Evolutionary conservation across 768 basidiomycete genomes (phyloP).

Genomic region (Mycena filopes): DNA sequence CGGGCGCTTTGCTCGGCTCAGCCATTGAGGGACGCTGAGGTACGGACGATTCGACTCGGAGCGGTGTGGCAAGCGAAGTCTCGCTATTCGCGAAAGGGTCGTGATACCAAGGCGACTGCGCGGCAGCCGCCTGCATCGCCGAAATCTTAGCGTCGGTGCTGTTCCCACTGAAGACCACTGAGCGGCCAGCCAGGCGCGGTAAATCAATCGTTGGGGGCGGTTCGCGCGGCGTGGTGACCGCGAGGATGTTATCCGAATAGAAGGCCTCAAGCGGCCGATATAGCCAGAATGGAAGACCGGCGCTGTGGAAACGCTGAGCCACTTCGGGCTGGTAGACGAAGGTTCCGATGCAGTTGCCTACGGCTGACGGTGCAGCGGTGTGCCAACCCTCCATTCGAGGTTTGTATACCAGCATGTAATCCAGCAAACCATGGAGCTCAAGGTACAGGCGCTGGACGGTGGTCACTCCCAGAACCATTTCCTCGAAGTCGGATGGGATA

Average conservation of each 20-base stretch:
- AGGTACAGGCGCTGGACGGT: neutral
- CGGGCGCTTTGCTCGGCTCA: too few relatives aligned
- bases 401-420: neutral
- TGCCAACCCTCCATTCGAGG: neutral
- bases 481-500: neutral
- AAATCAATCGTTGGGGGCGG: neutral
- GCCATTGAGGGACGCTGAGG: too few relatives aligned
- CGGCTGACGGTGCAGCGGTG: neutral
- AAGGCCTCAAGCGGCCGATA: neutral
- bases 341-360: neutral
- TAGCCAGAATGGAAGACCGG: slow-evolving; percentile 1
- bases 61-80: neutral
- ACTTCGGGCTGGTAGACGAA: neutral
- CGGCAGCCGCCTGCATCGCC: neutral
- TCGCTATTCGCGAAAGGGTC: slow-evolving; percentile 2
- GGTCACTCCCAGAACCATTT: neutral
- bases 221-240: neutral
- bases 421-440: neutral
- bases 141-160: neutral
- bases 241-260: slow-evolving; percentile 4
- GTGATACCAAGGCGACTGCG: neutral
- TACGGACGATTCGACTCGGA: neutral
- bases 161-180: neutral
- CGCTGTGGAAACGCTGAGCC: neutral
- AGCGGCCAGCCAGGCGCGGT: neutral